Base-by-base conservation (phyloP, 1,139 yeast genomes). In the Suhomyces chickasaworum region DNA sequence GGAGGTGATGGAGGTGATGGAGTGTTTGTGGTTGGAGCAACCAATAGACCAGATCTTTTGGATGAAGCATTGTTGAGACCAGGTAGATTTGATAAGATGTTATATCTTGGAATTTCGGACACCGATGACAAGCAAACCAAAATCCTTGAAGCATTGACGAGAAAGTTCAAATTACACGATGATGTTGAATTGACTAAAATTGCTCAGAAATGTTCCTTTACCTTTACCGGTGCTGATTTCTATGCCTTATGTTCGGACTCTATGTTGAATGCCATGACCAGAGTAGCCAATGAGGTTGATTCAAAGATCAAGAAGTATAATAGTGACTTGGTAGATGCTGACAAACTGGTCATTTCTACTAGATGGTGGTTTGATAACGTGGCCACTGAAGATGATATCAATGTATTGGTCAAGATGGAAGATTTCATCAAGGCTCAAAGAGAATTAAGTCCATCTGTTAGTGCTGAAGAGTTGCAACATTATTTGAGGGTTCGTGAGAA, bases 221-320 rank as follows among this genome's bases (percentile, higher is more conserved):
- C 90, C 12, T 91, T 83, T 60, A 91, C 99, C 0, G 99, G 99
- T 55, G 99, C 99, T 4, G 99, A 93, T 65, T 91, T 93, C 66
- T 93, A 93, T 65, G 99, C 99, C 0, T 72, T 91, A 53, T 89
- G 97, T 62, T 86, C 96, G 0, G 98, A 93, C 64, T 88, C 97
- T 0, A 89, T 91, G 95, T 75, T 90, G 57, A 89, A 89, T 65
- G 97, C 98, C 7, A 91, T 93, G 97, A 86, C 93, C 1, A 73
- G 97, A 57, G 84, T 86, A 0, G 97, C 98, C 0, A 75, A 76
- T 18, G 81, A 77, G 34, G 91, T 87, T 10, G 98, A 93, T 59
- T 61, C 55, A 3, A 86, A 86, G 61, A 78, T 90, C 43, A 70
- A 71, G 40, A 53, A 57, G 15, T 82, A 75, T 58, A 89, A 89